Evolutionary conservation across 306 rosid genomes (phyloP).

Genomic region (Lotus japonicus): DNA sequence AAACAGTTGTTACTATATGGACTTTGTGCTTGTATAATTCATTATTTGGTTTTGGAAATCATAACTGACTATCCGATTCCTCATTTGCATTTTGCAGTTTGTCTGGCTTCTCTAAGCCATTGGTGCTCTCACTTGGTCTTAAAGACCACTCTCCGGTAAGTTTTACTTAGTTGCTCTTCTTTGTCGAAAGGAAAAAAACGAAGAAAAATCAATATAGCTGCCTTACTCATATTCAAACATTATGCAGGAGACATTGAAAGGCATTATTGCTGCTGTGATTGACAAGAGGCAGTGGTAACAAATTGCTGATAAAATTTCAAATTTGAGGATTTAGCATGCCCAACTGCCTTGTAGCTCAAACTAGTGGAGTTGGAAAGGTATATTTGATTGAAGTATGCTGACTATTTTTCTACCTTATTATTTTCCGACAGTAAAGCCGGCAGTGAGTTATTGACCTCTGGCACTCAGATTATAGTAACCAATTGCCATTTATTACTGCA

Average conservation of each 20-base stretch:
- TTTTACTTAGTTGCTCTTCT: neutral
- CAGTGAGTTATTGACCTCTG: neutral
- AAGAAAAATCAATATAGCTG: neutral
- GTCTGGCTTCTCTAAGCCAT: slow-evolving; percentile 54
- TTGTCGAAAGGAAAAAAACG: neutral
- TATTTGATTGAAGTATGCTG: neutral
- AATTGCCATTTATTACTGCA: slow-evolving; percentile 1
- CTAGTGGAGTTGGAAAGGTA: neutral
- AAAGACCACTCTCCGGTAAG: slow-evolving; percentile 78
- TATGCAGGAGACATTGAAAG: slow-evolving; percentile 82
- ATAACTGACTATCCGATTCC: neutral
- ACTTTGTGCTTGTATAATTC: neutral
- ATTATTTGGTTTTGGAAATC: neutral
- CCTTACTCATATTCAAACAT: neutral
- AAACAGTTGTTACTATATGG: neutral
- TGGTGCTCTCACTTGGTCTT: slow-evolving; percentile 88
- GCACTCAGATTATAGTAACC: neutral
- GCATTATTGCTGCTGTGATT: slow-evolving; percentile 60
- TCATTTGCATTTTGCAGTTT: slow-evolving; percentile 60
- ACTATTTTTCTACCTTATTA: too few relatives aligned
- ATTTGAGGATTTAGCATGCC: too few relatives aligned
- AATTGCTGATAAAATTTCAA: neutral
- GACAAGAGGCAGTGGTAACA: slow-evolving; percentile 55
- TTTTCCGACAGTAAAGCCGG: too few relatives aligned
- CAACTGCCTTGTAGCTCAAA: neutral